A percentile compares a stretch with the other conserved stretches of the same genome.
These are phyloP conservation scores for Penicillium polonicum DNA, from an alignment of 2,329 filamentous ascomycete species.

Conservation along the genomic window DNA sequence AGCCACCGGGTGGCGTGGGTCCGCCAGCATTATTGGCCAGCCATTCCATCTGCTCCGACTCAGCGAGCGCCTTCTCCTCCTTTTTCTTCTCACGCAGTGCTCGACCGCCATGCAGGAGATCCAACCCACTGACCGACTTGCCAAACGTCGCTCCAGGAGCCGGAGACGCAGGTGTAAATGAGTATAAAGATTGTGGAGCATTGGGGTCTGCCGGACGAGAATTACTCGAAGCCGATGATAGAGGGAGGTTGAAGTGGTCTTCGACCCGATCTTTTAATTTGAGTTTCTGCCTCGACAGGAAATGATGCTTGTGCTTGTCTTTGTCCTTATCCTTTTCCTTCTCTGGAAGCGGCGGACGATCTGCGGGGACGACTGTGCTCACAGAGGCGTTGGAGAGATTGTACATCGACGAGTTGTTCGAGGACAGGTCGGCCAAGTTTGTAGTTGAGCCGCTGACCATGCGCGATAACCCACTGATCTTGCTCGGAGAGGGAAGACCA, in stretches of 20 bases:
- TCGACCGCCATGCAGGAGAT: constrained; percentile 73
- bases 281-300: constrained; percentile 64
- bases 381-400: constrained; percentile 62
- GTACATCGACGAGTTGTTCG: constrained; percentile 58
- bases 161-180: constrained; percentile 64
- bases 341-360: constrained; percentile 40
- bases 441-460: constrained; percentile 61
- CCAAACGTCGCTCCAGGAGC: constrained; percentile 64
- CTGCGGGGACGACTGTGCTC: constrained; percentile 57
- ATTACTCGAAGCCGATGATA: constrained; percentile 65
- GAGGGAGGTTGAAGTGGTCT: constrained; percentile 56
- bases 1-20: constrained; percentile 27
- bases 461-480: constrained; percentile 54
- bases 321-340: constrained; percentile 44
- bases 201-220: constrained; percentile 63
- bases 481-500: constrained; percentile 59
- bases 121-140: constrained; percentile 78
- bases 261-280: constrained; percentile 60
- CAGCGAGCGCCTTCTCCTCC: constrained; percentile 59
- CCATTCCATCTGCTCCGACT: constrained; percentile 40
- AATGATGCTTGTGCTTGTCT: constrained; percentile 60
- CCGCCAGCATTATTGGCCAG: constrained; percentile 27
- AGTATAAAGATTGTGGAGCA: constrained; percentile 63
- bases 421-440: constrained; percentile 56
- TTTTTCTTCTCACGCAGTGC: constrained; percentile 78